Evolutionary conservation across 306 rosid species (phyloP), one percentile per base, ranked within the genome.

Genomic region (Cucumis melo): DNA sequence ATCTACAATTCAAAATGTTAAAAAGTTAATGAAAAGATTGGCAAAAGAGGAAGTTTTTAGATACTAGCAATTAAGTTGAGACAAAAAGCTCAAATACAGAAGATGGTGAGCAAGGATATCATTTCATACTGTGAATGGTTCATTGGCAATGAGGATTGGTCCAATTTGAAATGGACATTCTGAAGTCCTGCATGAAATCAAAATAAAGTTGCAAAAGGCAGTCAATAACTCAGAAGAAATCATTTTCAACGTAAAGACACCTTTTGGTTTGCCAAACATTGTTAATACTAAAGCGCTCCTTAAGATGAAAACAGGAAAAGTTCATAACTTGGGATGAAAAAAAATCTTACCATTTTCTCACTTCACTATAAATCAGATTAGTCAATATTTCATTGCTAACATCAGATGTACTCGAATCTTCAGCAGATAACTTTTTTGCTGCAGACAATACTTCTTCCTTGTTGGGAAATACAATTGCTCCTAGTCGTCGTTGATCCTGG

Each of bases 381-480:
- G 77, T 86, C 80, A 83, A 39, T 72, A 77, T 81, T 55, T 87
- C 91, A 78, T 84, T 84, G 81, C 85, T 83, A 80, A 91, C 80
- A 59, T 89, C 92, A 76, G 91, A 82, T 70, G 83, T 79, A 75
- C 77, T 78, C 60, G 82, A 79, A 81, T 89, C 89, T 29, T 80
- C 58, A 78, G 75, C 62, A 48, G 89, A 86, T 67, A 78, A 73
- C 2, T 84, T 81, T 83, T 78, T 93, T n/a, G 92, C 94, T 54
- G 86, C 81, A 81, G 75, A 81, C 56, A 91, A 74, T 81, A 84
- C 84, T 86, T 84, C 97, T 62, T 91, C 97, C 84, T 89, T 87
- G 89, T 91, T 86, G 60, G 98, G 97, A 89, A 94, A 97, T 75
- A 94, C 73, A 41, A 94, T 61, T 58, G 98, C 98, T 80, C 97